Evolutionary conservation across 352 stramenopile genomes (phyloP).

Genomic region (Phytophthora vignae): DNA sequence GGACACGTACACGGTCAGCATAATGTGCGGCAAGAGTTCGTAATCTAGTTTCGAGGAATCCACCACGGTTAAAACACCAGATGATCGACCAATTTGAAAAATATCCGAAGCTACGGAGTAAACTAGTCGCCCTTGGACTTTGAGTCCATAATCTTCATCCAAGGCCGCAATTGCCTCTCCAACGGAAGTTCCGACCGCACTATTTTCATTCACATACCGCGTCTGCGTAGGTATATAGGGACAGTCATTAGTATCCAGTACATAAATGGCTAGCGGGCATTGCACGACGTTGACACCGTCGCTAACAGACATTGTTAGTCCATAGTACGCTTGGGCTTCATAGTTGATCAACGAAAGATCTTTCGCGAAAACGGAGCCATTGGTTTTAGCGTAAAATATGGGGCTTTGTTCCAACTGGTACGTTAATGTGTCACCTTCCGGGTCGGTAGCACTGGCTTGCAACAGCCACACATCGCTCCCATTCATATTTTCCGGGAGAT

Average conservation of each 20-base stretch:
- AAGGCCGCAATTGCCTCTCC: slow-evolving; percentile 24
- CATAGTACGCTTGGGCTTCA: slow-evolving; percentile 24
- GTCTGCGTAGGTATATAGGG: slow-evolving; percentile 39
- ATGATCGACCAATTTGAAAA: slow-evolving; percentile 26
- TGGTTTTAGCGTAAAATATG: slow-evolving; percentile 30
- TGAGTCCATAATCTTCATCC: slow-evolving; percentile 33
- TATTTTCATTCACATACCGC: slow-evolving; percentile 56
- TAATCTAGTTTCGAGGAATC: slow-evolving; percentile 29
- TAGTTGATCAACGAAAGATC: slow-evolving; percentile 29
- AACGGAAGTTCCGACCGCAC: slow-evolving; percentile 30
- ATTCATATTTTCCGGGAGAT: slow-evolving; percentile 46
- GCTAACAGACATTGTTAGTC: slow-evolving; percentile 20
- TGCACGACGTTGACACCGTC: slow-evolving; percentile 34
- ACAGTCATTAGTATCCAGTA: slow-evolving; percentile 65
- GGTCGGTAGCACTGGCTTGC: slow-evolving; percentile 26
- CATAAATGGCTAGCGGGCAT: slow-evolving; percentile 39
- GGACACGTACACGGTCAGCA: slow-evolving; percentile 25
- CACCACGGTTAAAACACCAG: slow-evolving; percentile 12
- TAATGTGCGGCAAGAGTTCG: slow-evolving; percentile 14
- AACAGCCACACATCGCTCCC: slow-evolving; percentile 27
- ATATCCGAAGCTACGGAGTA: slow-evolving; percentile 27
- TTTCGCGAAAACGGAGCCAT: slow-evolving; percentile 26
- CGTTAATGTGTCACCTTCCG: slow-evolving; percentile 6
- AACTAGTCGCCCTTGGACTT: slow-evolving; percentile 14
- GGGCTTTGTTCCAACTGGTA: neutral